phyloP scores from a whole-genome alignment of 1,139 yeast species.

The Geotrichum australiense region DNA sequence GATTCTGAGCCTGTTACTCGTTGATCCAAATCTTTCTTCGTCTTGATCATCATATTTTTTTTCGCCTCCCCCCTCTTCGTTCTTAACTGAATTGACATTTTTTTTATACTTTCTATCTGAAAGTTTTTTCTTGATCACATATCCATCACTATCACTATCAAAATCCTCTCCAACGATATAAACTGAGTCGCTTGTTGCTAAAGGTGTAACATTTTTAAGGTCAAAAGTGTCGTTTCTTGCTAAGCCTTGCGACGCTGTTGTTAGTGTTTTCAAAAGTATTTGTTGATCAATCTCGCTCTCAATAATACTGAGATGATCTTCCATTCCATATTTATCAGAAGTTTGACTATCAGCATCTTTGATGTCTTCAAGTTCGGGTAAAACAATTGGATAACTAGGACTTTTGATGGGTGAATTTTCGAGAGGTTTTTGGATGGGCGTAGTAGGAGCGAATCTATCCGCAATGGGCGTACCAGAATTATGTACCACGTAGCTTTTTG shows the following conservation, averaged over 20 bases:
- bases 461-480: conserved; percentile 18
- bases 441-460: conserved; percentile 16
- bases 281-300: conserved; percentile 5
- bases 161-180: conserved; percentile 12
- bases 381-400: no score
- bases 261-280: not conserved
- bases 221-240: not conserved
- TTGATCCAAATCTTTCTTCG: no score
- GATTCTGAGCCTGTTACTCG: not conserved
- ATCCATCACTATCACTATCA: conserved; percentile 3
- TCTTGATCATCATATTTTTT: no score
- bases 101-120: not conserved
- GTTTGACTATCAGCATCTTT: no score
- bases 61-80: not conserved
- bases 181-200: conserved; percentile 8
- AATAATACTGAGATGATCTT: conserved; percentile 11
- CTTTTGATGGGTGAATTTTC: no score
- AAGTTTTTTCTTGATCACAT: conserved; percentile 1
- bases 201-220: not conserved
- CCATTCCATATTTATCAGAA: no score
- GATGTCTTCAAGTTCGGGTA: no score
- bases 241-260: not conserved
- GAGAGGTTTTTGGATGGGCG: no score
- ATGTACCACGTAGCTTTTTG: conserved; percentile 1
- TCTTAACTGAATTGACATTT: not conserved